Conservation (phyloP, 2,329 filamentous ascomycete genomes). For the Hypoxylon sp. region DNA sequence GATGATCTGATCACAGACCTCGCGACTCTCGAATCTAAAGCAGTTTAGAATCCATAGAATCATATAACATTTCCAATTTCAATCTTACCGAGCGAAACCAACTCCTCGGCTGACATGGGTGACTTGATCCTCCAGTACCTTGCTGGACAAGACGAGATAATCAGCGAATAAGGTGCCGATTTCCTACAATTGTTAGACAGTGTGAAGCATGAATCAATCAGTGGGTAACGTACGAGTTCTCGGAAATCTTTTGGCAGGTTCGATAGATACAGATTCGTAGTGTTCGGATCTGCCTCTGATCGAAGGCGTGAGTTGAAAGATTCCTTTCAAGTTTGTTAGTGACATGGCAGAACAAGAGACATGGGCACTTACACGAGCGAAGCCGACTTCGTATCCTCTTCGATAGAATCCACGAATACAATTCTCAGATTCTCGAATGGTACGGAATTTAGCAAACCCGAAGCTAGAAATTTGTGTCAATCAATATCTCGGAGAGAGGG, state of each 20-base stretch:
- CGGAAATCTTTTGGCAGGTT: conserved; percentile 93
- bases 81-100: conserved; percentile 89
- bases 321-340: conserved; percentile 71
- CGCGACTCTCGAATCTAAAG: conserved; percentile 86
- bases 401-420: conserved; percentile 97
- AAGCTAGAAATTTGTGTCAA: conserved; percentile 73
- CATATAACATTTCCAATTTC: neutral
- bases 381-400: conserved; percentile 96
- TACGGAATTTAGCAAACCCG: conserved; percentile 95
- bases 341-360: neutral
- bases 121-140: conserved; percentile 91
- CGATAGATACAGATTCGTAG: conserved; percentile 98
- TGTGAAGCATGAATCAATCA: conserved; percentile 8
- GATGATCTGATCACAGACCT: conserved; percentile 92
- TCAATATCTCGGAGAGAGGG: conserved; percentile 10
- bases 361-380: conserved; percentile 79
- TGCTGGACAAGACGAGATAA: conserved; percentile 90
- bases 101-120: conserved; percentile 92
- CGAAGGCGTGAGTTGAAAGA: conserved; percentile 99
- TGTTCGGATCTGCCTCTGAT: conserved; percentile 88
- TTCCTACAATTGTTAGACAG: conserved; percentile 65
- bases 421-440: conserved; percentile 89
- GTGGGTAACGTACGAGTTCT: conserved; percentile 74
- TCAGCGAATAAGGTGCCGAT: conserved; percentile 83
- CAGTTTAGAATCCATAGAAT: conserved; percentile 46